Conservation (phyloP, 2,329 filamentous ascomycete species). For the Arthrobotrys iridis region DNA sequence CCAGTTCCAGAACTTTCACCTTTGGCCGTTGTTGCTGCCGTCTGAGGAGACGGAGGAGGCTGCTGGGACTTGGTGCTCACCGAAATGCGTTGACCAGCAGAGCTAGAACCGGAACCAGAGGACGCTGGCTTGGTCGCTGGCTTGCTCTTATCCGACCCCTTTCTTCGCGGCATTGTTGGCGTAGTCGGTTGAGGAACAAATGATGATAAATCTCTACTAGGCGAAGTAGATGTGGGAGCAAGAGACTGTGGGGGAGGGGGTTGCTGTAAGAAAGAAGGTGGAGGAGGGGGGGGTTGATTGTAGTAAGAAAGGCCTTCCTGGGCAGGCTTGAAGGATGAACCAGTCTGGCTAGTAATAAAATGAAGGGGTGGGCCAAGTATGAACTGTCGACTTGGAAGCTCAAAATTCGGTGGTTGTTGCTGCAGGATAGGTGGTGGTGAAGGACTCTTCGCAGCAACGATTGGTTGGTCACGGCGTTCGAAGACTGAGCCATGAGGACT, state of each 20-base stretch:
- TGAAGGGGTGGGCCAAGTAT: conserved; percentile 40
- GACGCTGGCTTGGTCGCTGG: conserved; percentile 23
- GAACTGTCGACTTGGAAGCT: conserved; percentile 11
- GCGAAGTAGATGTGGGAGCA: conserved; percentile 22
- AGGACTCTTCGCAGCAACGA: conserved; percentile 49
- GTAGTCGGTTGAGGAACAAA: conserved; percentile 38
- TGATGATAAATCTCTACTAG: conserved; percentile 29
- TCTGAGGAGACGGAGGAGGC: conserved; percentile 34
- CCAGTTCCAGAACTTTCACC: conserved; percentile 10
- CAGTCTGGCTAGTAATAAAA: conserved; percentile 15
- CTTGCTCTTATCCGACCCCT: conserved; percentile 35
- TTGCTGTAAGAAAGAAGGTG: background rate
- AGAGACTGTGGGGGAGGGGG: background rate
- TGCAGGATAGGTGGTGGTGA: conserved; percentile 27
- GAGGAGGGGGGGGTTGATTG: background rate
- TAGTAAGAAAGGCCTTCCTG: conserved; percentile 21
- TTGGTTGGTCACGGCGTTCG: conserved; percentile 50
- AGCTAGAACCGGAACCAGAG: background rate
- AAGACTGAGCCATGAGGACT: conserved; percentile 4
- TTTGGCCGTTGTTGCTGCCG: conserved; percentile 24
- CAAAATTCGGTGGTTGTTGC: background rate
- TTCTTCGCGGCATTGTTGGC: conserved; percentile 33
- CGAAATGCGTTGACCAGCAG: conserved; percentile 25
- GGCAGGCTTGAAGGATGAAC: background rate
- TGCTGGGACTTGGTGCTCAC: conserved; percentile 30